phyloP scores from a whole-genome alignment of 371 early-diverging fungal genomes.

The Apophysomyces ossiformis region DNA sequence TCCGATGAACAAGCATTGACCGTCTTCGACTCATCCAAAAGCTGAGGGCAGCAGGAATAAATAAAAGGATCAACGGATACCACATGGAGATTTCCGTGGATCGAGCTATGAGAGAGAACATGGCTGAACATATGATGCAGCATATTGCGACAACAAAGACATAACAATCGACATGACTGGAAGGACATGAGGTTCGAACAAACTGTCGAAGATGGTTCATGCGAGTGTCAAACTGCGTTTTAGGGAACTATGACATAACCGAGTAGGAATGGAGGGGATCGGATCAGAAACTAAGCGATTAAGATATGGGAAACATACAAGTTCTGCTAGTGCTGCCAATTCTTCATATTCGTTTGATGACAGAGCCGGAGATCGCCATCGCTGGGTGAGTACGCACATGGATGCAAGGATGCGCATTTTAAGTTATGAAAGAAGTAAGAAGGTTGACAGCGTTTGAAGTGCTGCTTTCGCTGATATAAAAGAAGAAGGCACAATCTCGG shows the following conservation, averaged over 20 bases:
- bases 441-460: background rate
- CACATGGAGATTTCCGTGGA: constrained; percentile 51
- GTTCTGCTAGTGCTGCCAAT: constrained; percentile 19
- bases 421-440: background rate
- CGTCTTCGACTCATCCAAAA: constrained; percentile 49
- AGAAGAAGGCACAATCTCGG: constrained; percentile 3
- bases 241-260: constrained; percentile 27
- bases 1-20: constrained; percentile 26
- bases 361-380: constrained; percentile 42
- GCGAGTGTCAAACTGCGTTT: constrained; percentile 26
- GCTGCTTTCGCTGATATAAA: background rate
- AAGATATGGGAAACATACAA: constrained; percentile 26
- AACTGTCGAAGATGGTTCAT: constrained; percentile 27
- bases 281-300: background rate
- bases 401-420: constrained; percentile 20
- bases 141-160: constrained; percentile 37
- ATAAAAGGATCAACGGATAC: constrained; percentile 45
- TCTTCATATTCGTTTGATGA: constrained; percentile 27
- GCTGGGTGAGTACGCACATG: constrained; percentile 35
- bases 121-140: constrained; percentile 44
- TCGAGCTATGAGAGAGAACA: constrained; percentile 44
- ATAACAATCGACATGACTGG: constrained; percentile 45
- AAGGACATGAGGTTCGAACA: constrained; percentile 36
- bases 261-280: background rate
- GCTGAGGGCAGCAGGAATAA: constrained; percentile 43